Percentiles rank a stretch among this genome's conserved stretches.
phyloP scores from a whole-genome alignment of 371 early-diverging fungal species.

The Dichotomocladium elegans region DNA sequence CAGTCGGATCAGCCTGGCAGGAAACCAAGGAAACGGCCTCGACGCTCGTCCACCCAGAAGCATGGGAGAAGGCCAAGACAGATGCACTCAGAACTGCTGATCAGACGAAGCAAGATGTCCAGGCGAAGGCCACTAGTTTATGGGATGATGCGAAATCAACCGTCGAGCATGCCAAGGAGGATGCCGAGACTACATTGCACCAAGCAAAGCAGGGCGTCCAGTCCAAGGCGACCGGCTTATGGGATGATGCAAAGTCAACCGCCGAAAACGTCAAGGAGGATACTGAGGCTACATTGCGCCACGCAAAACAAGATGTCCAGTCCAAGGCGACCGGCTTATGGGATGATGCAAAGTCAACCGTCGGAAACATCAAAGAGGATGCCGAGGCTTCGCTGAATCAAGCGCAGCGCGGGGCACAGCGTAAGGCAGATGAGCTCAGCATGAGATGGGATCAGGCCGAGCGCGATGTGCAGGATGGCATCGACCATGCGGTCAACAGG shows the following conservation, averaged over 20 bases:
- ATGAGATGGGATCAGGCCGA: conserved; percentile 9
- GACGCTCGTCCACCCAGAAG: no score
- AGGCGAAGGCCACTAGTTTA: background rate
- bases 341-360: no score
- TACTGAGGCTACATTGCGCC: conserved; percentile 1
- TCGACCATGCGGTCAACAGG: background rate
- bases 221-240: background rate
- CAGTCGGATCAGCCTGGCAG: background rate
- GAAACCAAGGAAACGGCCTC: conserved; percentile 4
- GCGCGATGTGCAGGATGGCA: background rate
- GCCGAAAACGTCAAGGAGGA: conserved; percentile 8
- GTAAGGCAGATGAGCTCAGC: conserved; percentile 1
- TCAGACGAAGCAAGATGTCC: conserved; percentile 4
- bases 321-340: background rate
- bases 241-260: conserved; percentile 3
- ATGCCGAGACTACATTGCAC: background rate
- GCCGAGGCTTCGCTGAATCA: conserved; percentile 1
- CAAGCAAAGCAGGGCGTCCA: background rate
- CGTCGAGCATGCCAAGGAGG: conserved; percentile 8
- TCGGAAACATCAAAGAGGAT: background rate
- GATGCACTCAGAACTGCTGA: background rate
- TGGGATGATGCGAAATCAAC: background rate
- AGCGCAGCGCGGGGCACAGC: conserved; percentile 2
- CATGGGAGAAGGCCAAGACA: conserved; percentile 4
- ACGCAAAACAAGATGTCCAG: background rate